Conservation (phyloP, 768 basidiomycete genomes). For the Auricularia sp. region DNA sequence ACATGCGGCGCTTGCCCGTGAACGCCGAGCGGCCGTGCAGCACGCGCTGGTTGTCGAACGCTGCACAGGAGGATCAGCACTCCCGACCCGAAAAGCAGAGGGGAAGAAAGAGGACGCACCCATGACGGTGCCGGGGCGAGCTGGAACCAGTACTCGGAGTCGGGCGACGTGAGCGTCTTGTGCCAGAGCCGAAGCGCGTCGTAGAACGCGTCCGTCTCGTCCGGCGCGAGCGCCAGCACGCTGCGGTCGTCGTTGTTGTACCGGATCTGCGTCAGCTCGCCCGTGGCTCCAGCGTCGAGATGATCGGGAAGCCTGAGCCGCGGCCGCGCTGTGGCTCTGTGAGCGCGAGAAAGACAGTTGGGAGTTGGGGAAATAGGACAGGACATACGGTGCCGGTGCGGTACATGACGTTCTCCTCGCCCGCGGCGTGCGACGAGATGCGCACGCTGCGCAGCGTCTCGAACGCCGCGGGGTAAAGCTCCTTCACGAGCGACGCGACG, state of each 20-base stretch:
- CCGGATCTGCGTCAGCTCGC: constrained; percentile 61
- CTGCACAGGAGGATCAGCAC: constrained; percentile 26
- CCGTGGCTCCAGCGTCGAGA: not conserved
- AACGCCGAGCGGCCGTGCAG: constrained; percentile 92
- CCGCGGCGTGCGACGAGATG: constrained; percentile 82
- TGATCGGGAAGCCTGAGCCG: not conserved
- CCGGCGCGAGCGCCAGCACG: constrained; percentile 53
- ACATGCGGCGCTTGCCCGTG: constrained; percentile 80
- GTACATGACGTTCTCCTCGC: constrained; percentile 39
- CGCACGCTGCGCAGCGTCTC: constrained; percentile 53
- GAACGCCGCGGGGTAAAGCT: constrained; percentile 64
- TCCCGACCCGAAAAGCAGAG: not conserved
- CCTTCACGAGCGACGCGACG: constrained; percentile 68
- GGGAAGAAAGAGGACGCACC: constrained; percentile 36
- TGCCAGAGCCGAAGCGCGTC: constrained; percentile 76
- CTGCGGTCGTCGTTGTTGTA: constrained; percentile 97
- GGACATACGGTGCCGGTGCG: constrained; percentile 4
- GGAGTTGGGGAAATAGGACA: not conserved
- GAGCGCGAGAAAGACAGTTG: not conserved
- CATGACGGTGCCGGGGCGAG: constrained; percentile 75
- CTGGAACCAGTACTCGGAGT: constrained; percentile 89
- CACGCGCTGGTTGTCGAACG: constrained; percentile 88
- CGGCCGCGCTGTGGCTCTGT: not conserved
- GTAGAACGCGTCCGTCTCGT: constrained; percentile 74
- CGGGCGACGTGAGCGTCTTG: constrained; percentile 57